These are phyloP conservation scores for Chlamydomonas urium DNA, from an alignment of 139 green algal species.

Conservation along the genomic window DNA sequence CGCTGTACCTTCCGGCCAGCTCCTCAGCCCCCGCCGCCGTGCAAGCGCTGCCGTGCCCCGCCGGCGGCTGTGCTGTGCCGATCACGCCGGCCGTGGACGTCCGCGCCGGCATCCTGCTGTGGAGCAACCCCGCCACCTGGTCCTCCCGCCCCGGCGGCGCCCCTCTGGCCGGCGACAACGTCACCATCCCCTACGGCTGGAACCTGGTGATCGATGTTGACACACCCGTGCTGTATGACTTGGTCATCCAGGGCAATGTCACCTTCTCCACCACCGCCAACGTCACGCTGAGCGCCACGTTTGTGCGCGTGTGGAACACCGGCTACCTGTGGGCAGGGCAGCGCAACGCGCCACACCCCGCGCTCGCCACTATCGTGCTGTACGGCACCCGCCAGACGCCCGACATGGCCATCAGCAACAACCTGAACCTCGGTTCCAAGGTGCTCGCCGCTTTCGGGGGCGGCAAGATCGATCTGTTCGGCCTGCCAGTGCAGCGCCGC, in stretches of 20 bases:
- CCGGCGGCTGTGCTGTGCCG: no score
- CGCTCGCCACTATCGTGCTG: constrained; percentile 17
- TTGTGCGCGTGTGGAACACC: neutral
- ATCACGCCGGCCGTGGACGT: constrained; percentile 15
- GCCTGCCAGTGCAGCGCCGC: constrained; percentile 39
- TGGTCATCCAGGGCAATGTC: constrained; percentile 38
- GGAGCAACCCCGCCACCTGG: constrained; percentile 32
- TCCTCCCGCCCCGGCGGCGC: neutral
- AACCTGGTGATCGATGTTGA: constrained; percentile 44
- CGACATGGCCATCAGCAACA: constrained; percentile 20
- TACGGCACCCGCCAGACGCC: constrained; percentile 23
- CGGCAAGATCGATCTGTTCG: constrained; percentile 28
- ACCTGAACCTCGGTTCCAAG: constrained; percentile 31
- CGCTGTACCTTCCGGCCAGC: no score
- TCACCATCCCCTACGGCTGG: constrained; percentile 37
- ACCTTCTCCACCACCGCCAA: constrained; percentile 28
- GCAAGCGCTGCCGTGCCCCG: no score
- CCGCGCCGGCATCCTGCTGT: constrained; percentile 29
- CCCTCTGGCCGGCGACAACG: constrained; percentile 18
- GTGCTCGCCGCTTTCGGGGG: constrained; percentile 26
- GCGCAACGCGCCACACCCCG: constrained; percentile 6
- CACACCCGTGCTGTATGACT: constrained; percentile 6
- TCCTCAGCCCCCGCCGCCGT: no score
- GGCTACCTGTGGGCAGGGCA: constrained; percentile 10
- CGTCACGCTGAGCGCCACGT: constrained; percentile 16